A percentile compares a stretch with the other conserved stretches of the same genome.
Conservation (phyloP, 2,329 filamentous ascomycete genomes). For the Penicillium sp. region DNA sequence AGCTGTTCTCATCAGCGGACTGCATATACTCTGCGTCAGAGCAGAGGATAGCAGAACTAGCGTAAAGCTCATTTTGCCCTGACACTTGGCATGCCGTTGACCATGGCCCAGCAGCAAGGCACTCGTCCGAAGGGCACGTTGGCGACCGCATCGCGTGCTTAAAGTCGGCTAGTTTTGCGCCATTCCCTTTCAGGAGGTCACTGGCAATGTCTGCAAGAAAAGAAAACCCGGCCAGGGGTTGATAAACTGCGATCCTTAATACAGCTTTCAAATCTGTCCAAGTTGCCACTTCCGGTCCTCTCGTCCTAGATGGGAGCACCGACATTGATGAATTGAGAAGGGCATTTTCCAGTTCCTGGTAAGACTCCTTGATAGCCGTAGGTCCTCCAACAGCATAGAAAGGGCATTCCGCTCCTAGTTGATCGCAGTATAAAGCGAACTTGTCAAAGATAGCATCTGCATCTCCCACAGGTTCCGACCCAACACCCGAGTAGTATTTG, state of each 20-base stretch:
- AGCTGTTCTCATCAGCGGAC: conserved; percentile 22
- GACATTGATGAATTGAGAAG: conserved; percentile 35
- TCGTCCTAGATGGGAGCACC: conserved; percentile 33
- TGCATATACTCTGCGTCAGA: conserved; percentile 36
- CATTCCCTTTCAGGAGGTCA: conserved; percentile 33
- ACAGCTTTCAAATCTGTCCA: conserved; percentile 41
- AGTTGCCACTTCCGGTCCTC: conserved; percentile 42
- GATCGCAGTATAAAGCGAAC: conserved; percentile 40
- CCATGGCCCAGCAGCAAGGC: conserved; percentile 37
- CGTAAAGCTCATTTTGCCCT: conserved; percentile 34
- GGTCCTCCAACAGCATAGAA: conserved; percentile 36
- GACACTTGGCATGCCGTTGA: conserved; percentile 33
- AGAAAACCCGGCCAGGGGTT: conserved; percentile 36
- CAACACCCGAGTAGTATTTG: conserved; percentile 37
- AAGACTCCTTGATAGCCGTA: conserved; percentile 32
- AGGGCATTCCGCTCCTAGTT: conserved; percentile 35
- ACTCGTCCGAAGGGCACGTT: conserved; percentile 34
- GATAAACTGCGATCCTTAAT: conserved; percentile 38
- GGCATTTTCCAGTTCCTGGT: conserved; percentile 29
- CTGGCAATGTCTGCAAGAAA: conserved; percentile 32
- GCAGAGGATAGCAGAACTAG: conserved; percentile 38
- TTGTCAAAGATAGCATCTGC: conserved; percentile 42
- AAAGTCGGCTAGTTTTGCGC: conserved; percentile 35
- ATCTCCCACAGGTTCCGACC: conserved; percentile 34
- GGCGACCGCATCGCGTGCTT: conserved; percentile 34